Percentiles rank a stretch among this genome's conserved stretches.
phyloP scores from a whole-genome alignment of 108 stramenopile genomes.

The Chaetoceros tenuissimus region DNA sequence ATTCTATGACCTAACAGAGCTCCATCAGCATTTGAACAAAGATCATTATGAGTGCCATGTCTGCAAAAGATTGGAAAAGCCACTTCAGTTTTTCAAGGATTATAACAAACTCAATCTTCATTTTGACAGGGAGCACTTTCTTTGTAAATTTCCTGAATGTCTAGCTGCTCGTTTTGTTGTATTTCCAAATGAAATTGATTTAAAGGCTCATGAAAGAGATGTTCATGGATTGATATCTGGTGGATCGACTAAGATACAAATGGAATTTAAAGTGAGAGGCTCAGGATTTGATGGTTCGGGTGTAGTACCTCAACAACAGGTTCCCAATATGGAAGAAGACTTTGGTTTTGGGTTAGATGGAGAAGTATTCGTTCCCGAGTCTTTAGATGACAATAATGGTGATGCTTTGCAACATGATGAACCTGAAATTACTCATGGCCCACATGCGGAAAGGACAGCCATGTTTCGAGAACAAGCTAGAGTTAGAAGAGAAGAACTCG shows the following conservation, averaged over 20 bases:
- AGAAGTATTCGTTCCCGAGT: conserved; percentile 81
- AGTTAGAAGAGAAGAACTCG: conserved; percentile 32
- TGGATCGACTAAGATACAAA: conserved; percentile 65
- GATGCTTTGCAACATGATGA: conserved; percentile 29
- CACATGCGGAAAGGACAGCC: conserved; percentile 71
- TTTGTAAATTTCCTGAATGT: conserved; percentile 72
- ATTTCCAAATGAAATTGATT: conserved; percentile 81
- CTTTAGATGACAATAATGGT: conserved; percentile 24
- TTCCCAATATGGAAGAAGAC: conserved; percentile 36
- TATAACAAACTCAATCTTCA: conserved; percentile 61
- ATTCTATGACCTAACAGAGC: conserved; percentile 66
- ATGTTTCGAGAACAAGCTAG: conserved; percentile 67
- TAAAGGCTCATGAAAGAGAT: conserved; percentile 49
- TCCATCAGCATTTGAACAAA: conserved; percentile 81
- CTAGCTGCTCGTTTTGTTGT: conserved; percentile 74
- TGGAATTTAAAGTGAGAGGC: conserved; percentile 69
- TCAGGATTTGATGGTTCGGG: conserved; percentile 28
- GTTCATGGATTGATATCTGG: conserved; percentile 52
- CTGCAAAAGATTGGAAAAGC: conserved; percentile 62
- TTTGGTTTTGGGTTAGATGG: conserved; percentile 74
- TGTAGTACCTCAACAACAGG: conserved; percentile 12
- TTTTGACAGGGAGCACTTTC: conserved; percentile 78
- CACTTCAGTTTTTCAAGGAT: conserved; percentile 81
- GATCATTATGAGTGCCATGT: conserved; percentile 88
- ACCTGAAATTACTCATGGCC: conserved; percentile 41